Base-by-base conservation (phyloP, 2,329 filamentous ascomycete genomes). In the Pleochaeta shiraiana region DNA sequence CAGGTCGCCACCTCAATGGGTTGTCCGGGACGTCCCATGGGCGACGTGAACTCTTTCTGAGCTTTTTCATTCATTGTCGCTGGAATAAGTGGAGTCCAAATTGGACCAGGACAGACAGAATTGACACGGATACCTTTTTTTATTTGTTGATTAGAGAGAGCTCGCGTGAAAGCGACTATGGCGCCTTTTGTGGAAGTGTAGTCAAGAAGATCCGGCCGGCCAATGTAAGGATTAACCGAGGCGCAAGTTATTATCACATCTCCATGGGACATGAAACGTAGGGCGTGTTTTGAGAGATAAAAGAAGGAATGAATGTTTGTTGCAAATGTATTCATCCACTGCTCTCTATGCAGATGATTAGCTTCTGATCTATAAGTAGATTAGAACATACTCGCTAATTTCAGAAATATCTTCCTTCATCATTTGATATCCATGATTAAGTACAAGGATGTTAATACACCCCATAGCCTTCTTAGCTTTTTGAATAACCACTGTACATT, bases 271-370 rank as follows among this genome's bases (percentile, higher is more conserved):
- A 93, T 87, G 74, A 91, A 85, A 0, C 83, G 83, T 12, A 93
- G 78, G 14, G 80, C 75, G 71, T 91, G 89, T 74, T 93, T 93
- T 66, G 87, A 80, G 39, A 92, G 78, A 76, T 84, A 92, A 78
- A 90, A 93, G 77, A 83, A 86, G 3, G 86, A 81, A 74, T 92
- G 86, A 70, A 93, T 90, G 76, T 93, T 95, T 60, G 84, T 88
- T 74, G 89, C 79, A 75, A 95, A 92, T 0, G 87, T 92, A 66
- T 84, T 78, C 63, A 85, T 70, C 88, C 87, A 93, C 76, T 93
- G 88, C 4, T 89, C 86, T 71, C 82, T 85, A 65, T 39, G 19
- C 11, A 24, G 12, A 19, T 39, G 26, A 63, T 63, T 21, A 24
- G 33, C 16, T 21, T 28, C 3, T n/a, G n/a, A 43, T 21, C 19